Percentiles rank a stretch among this genome's conserved stretches.
These are phyloP conservation scores for Mucuna pruriens DNA, from an alignment of 306 rosid genomes.

Conservation along the genomic window DNA sequence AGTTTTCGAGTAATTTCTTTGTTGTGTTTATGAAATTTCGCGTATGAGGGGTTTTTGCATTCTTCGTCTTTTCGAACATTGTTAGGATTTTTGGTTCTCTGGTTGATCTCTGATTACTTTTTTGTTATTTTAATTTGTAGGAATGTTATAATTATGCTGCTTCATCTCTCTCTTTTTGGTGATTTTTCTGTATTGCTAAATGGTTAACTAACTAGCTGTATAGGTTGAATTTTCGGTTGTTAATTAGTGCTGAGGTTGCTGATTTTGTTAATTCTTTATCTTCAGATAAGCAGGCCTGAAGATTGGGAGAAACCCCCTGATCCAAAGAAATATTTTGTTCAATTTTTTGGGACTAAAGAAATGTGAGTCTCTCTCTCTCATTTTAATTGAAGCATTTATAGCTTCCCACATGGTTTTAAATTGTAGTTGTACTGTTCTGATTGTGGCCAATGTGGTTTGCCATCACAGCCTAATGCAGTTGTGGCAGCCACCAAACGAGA, in stretches of 20 bases:
- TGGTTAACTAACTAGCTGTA: background rate
- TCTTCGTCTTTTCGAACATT: constrained; percentile 15
- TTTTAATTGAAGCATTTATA: constrained; percentile 23
- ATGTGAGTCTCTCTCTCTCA: constrained; percentile 61
- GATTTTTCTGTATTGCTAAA: background rate
- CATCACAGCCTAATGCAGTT: background rate
- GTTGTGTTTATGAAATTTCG: background rate
- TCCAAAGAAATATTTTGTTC: constrained; percentile 84
- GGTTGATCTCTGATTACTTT: background rate
- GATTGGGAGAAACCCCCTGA: constrained; percentile 81
- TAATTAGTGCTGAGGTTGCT: constrained; percentile 9
- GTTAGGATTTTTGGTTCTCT: background rate
- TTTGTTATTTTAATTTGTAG: background rate
- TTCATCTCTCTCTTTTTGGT: background rate
- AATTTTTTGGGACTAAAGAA: constrained; percentile 85
- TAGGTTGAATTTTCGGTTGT: constrained; percentile 21
- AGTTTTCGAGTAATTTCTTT: background rate
- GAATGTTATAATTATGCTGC: background rate
- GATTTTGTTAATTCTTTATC: constrained; percentile 42
- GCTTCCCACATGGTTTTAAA: background rate
- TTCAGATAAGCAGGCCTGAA: constrained; percentile 91
- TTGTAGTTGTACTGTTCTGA: background rate
- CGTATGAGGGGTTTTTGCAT: constrained; percentile 26
- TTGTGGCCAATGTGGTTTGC: constrained; percentile 10
- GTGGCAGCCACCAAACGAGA: background rate